Base-by-base conservation (phyloP, 2,329 filamentous ascomycete genomes). In the Didymella pinodella region DNA sequence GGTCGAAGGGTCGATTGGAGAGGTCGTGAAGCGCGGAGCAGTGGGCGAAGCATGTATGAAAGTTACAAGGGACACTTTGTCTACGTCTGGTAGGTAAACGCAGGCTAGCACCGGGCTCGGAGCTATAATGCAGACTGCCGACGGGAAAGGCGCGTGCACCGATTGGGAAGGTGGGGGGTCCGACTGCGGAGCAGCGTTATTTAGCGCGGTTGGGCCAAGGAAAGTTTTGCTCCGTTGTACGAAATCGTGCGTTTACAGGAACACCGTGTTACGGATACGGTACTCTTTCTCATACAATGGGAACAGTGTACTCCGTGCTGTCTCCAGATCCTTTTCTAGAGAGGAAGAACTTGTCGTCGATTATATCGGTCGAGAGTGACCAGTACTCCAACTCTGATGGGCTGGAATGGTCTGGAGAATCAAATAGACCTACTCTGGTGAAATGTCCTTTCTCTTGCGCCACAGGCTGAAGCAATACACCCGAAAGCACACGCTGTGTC, bases 31-130 rank as follows among this genome's bases (percentile, higher is more conserved):
- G n/a, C 20, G 41, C 51, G 46, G 16, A 54, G 49, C 25, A 52
- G 25, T 36, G 38, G 38, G 32, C 45, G 56, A n/a, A 56, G 53
- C 47, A 57, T 59, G 46, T 52, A 54, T 36, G 32, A 48, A 32
- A 26, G 29, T 29, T 48, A 28, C 45, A 49, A 55, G 54, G 61
- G 51, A 54, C 44, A 48, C 52, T 57, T 41, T 61, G 45, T 54
- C 60, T 68, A 44, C 44, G 59, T 63, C 25, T 43, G 63, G 66
- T 61, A 58, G 62, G 67, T 48, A 70, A 70, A 60, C 29, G 40
- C 59, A 67, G 68, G 65, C 65, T 70, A 70, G 61, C 54, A 44
- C 50, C 66, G 69, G 69, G 36, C 10, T 16, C 46, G 46, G 56
- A 54, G 56, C 50, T 59, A 41, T 46, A 40, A 41, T 20, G 31